These are phyloP conservation scores for Fusarium penzigii DNA, from an alignment of 2,329 filamentous ascomycete species.

Conservation along the genomic window DNA sequence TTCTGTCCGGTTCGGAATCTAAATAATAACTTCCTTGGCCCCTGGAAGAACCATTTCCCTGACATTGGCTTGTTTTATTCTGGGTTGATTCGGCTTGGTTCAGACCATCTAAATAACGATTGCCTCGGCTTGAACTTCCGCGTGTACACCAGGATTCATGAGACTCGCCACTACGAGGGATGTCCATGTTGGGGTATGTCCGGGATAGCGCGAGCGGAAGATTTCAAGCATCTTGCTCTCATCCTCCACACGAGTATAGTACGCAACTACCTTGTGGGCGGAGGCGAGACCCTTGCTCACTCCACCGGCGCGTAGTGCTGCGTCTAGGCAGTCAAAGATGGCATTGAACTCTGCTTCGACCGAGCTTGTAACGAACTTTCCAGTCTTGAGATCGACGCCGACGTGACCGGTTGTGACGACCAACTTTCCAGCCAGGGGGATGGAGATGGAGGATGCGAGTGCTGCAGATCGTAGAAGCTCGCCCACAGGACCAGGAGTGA, in stretches of 20 bases:
- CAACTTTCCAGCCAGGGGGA: conserved; percentile 9
- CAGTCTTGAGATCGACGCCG: conserved; percentile 15
- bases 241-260: conserved; percentile 14
- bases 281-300: conserved; percentile 9
- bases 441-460: conserved; percentile 12
- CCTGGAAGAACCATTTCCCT: too few relatives aligned
- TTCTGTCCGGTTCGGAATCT: too few relatives aligned
- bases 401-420: conserved; percentile 16
- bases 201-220: conserved; percentile 10
- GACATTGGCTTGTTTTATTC: too few relatives aligned
- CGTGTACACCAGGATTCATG: conserved; percentile 17
- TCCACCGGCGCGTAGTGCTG: conserved; percentile 15
- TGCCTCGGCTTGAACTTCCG: conserved; percentile 18
- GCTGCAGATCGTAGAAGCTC: conserved; percentile 9
- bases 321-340: conserved; percentile 17
- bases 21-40: too few relatives aligned
- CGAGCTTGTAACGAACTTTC: conserved; percentile 11
- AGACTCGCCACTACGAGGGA: conserved; percentile 17
- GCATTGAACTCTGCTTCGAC: conserved; percentile 16
- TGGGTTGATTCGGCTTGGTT: too few relatives aligned
- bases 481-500: conserved; percentile 8
- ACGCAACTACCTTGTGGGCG: conserved; percentile 18
- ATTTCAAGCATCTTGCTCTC: conserved; percentile 11
- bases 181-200: conserved; percentile 14
- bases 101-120: conserved; percentile 1